Evolutionary conservation across 495 filamentous ascomycete genomes (phyloP).

Genomic region (Podospora pseudoanserina): DNA sequence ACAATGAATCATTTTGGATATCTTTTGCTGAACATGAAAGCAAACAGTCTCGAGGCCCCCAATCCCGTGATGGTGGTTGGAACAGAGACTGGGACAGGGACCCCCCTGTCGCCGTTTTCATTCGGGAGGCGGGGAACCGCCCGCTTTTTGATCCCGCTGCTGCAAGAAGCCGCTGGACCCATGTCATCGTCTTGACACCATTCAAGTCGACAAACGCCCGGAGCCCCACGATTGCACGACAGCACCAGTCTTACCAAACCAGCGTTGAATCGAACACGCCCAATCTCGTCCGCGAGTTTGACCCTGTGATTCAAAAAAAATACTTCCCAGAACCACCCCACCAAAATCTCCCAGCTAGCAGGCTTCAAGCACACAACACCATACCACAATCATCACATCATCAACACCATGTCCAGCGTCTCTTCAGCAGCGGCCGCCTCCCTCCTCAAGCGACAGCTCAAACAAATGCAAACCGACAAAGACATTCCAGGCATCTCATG

Average conservation of each 20-base stretch:
- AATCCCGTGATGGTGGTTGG: neutral
- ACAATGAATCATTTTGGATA: neutral
- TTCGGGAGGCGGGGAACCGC: neutral
- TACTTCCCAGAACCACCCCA: neutral
- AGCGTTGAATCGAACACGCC: no score
- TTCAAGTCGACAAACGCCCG: neutral
- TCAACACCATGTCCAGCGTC: slow-evolving; percentile 25
- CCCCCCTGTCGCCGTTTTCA: neutral
- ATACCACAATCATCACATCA: slow-evolving; percentile 9
- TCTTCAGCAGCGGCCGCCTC: slow-evolving; percentile 54
- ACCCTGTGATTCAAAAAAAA: neutral
- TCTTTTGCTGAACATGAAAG: neutral
- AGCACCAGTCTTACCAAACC: neutral
- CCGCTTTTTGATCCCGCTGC: slow-evolving; percentile 1
- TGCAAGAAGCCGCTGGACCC: neutral
- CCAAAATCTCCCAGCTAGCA: neutral
- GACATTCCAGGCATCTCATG: slow-evolving; percentile 93
- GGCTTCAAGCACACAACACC: neutral
- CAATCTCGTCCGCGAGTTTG: no score
- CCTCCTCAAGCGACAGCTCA: slow-evolving; percentile 79
- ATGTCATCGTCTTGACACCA: neutral
- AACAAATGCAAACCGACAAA: slow-evolving; percentile 87
- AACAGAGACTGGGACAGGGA: neutral
- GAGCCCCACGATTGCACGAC: neutral
- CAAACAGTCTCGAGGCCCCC: neutral